These are phyloP conservation scores for Colletotrichum kahawae DNA, from an alignment of 2,329 filamentous ascomycete genomes.

Conservation along the genomic window DNA sequence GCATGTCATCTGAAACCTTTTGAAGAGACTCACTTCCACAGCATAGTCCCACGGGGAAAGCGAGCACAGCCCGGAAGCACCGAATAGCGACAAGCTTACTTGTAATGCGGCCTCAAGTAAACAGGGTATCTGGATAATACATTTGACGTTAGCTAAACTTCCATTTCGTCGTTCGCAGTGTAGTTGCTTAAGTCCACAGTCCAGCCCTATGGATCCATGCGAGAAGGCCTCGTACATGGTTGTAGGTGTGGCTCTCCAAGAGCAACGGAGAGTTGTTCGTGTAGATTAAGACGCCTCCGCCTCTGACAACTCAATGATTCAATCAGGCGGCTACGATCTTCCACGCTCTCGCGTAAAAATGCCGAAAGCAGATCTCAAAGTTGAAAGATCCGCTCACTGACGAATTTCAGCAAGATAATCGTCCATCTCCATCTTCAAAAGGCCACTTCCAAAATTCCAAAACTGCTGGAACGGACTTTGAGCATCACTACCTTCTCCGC, in stretches of 20 bases:
- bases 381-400: background rate
- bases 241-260: too few species aligned
- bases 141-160: too few species aligned
- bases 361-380: rapidly evolving
- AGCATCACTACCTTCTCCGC: rapidly evolving
- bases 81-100: too few species aligned
- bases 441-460: background rate
- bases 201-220: too few species aligned
- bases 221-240: too few species aligned
- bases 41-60: background rate
- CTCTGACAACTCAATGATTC: background rate
- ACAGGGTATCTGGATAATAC: too few species aligned
- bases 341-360: background rate
- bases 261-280: too few species aligned
- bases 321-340: background rate
- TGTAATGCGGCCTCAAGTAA: too few species aligned
- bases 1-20: background rate
- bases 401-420: rapidly evolving
- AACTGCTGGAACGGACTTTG: background rate
- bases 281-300: too few species aligned
- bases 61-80: too few species aligned
- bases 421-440: background rate
- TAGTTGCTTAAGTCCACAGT: too few species aligned
- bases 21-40: background rate
- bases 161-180: rapidly evolving